Percentiles rank a stretch among this genome's conserved stretches.
These are phyloP conservation scores for Luffa acutangula DNA, from an alignment of 306 rosid genomes.

Conservation along the genomic window DNA sequence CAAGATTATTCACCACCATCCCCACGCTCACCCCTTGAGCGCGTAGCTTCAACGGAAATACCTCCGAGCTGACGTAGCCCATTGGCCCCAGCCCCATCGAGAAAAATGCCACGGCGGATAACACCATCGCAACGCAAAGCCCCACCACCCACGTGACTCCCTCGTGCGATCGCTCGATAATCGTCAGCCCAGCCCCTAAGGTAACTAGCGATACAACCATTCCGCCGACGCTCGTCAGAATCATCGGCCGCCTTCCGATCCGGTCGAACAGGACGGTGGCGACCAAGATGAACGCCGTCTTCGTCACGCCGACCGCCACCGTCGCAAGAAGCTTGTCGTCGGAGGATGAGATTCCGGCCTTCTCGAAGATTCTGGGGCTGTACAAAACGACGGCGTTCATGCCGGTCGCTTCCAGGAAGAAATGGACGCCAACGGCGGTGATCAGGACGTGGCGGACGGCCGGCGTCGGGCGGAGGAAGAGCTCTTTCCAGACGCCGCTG, in stretches of 20 bases:
- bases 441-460: constrained; percentile 52
- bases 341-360: constrained; percentile 40
- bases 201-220: constrained; percentile 35
- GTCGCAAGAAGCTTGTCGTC: constrained; percentile 35
- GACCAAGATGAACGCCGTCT: constrained; percentile 45
- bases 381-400: constrained; percentile 66
- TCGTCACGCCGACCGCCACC: constrained; percentile 57
- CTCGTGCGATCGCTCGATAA: constrained; percentile 13
- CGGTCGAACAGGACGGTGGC: constrained; percentile 56
- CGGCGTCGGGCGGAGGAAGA: constrained; percentile 50
- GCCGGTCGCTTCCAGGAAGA: constrained; percentile 64
- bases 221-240: constrained; percentile 45
- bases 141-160: constrained; percentile 43
- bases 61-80: constrained; percentile 62
- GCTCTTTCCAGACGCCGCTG: constrained; percentile 66
- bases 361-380: constrained; percentile 51
- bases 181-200: constrained; percentile 31
- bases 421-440: constrained; percentile 46
- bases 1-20: constrained; percentile 37
- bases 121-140: constrained; percentile 27
- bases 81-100: constrained; percentile 85
- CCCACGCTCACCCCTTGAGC: constrained; percentile 69
- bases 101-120: constrained; percentile 44
- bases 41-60: constrained; percentile 61
- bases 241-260: constrained; percentile 59